Conservation (phyloP, 2,329 filamentous ascomycete genomes). For the Pestalotiopsis sp. region DNA sequence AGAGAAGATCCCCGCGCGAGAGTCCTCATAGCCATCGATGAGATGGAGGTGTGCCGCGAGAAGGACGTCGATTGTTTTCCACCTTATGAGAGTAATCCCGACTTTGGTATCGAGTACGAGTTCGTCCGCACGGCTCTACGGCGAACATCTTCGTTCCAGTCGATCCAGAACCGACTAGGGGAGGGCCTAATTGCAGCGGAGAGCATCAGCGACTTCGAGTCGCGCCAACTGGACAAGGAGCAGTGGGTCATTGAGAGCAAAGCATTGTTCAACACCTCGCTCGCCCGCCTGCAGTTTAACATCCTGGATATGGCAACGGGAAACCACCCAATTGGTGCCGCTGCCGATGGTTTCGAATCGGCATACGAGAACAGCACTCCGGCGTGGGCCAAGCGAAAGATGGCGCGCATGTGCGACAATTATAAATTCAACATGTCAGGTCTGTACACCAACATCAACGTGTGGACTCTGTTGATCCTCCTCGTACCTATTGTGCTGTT, state of each 20-base stretch:
- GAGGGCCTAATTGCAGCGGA: not conserved
- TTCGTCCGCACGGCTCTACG: not conserved
- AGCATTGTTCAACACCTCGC: constrained; percentile 5
- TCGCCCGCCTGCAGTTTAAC: constrained; percentile 7
- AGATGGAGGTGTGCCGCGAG: not conserved
- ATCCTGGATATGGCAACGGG: not conserved
- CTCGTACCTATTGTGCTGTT: not conserved
- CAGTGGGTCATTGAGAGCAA: constrained; percentile 12
- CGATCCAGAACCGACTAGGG: not conserved
- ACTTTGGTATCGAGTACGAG: not conserved
- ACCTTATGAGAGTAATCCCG: not conserved
- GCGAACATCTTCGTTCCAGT: not conserved
- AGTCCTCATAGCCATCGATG: not conserved
- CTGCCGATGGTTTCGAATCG: not conserved
- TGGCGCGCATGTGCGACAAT: not conserved
- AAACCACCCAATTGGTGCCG: not conserved
- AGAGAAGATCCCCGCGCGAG: not conserved
- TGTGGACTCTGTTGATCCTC: no score
- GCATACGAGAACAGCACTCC: not conserved
- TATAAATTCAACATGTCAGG: not conserved
- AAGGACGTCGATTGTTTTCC: not conserved
- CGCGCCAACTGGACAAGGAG: not conserved
- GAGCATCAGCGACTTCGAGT: constrained; percentile 5
- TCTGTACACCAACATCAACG: not conserved
- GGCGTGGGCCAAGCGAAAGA: not conserved